Evolutionary conservation across 129 eudicot genomes (phyloP).

Genomic region (Centella asiatica): DNA sequence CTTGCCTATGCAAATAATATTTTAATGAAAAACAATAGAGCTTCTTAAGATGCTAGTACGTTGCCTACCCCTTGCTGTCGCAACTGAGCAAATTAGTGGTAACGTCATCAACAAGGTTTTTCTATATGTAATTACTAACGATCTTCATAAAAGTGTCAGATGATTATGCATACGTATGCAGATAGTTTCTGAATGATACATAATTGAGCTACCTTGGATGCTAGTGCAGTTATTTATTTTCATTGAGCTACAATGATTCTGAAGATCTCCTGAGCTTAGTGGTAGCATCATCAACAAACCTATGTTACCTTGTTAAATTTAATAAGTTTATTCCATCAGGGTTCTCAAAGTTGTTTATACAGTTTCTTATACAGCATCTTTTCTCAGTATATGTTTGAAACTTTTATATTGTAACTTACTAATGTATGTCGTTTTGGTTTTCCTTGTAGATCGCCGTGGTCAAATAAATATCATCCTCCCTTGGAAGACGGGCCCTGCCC

Average conservation of each 20-base stretch:
- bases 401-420: not conserved
- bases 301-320: not conserved
- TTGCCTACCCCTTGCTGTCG: not conserved
- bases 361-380: not conserved
- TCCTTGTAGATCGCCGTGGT: constrained; percentile 84
- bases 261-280: not conserved
- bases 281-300: not conserved
- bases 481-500: constrained; percentile 79
- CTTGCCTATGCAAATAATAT: constrained; percentile 1
- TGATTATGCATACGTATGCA: too few relatives aligned
- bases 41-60: constrained; percentile 2
- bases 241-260: not conserved
- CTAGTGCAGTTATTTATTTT: not conserved
- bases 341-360: not conserved
- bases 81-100: not conserved
- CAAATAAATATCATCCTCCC: constrained; percentile 87
- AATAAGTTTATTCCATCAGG: not conserved
- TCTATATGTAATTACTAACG: too few relatives aligned
- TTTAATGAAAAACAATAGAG: not conserved
- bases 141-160: too few relatives aligned
- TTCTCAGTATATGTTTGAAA: not conserved
- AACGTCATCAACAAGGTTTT: not conserved
- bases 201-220: not conserved
- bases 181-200: too few relatives aligned
- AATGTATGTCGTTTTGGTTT: constrained; percentile 1